phyloP scores from a whole-genome alignment of 225 moss, liverwort and hornwort species.

The Lunularia cruciata region DNA sequence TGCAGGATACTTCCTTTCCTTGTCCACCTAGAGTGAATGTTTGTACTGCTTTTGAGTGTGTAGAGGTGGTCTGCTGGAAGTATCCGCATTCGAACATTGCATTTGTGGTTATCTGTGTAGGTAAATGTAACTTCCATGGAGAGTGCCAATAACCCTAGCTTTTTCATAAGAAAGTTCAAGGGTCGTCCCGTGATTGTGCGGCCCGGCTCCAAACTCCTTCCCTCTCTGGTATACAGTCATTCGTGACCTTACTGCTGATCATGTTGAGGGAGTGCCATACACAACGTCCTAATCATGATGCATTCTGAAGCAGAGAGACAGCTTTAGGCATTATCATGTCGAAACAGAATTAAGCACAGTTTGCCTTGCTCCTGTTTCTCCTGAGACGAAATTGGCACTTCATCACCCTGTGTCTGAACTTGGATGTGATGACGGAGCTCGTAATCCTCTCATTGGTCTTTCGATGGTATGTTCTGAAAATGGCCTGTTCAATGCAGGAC shows the following conservation, averaged over 20 bases:
- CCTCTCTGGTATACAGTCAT: conserved; percentile 44
- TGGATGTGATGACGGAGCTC: background rate
- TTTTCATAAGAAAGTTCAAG: conserved; percentile 45
- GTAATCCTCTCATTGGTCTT: background rate
- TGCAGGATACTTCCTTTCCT: conserved; percentile 12
- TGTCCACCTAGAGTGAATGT: conserved; percentile 18
- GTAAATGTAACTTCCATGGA: conserved; percentile 39
- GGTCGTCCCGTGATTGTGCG: conserved; percentile 46
- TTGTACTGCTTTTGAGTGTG: conserved; percentile 13
- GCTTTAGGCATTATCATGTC: background rate
- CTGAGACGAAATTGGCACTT: background rate
- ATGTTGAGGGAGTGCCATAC: conserved; percentile 18
- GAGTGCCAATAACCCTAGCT: conserved; percentile 43
- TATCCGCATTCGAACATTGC: conserved; percentile 38
- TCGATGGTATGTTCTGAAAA: background rate
- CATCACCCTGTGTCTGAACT: background rate
- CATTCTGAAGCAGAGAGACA: background rate
- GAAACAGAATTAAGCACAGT: background rate
- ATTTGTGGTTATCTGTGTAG: conserved; percentile 53
- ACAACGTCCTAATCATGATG: conserved; percentile 3
- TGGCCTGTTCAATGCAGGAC: conserved; percentile 32
- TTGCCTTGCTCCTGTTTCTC: background rate
- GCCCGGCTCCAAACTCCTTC: conserved; percentile 52
- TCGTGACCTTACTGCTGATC: conserved; percentile 29
- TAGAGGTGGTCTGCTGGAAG: conserved; percentile 37